Evolutionary conservation across 169 alveolate genomes (phyloP).

Genomic region (Plasmodium gonderi): DNA sequence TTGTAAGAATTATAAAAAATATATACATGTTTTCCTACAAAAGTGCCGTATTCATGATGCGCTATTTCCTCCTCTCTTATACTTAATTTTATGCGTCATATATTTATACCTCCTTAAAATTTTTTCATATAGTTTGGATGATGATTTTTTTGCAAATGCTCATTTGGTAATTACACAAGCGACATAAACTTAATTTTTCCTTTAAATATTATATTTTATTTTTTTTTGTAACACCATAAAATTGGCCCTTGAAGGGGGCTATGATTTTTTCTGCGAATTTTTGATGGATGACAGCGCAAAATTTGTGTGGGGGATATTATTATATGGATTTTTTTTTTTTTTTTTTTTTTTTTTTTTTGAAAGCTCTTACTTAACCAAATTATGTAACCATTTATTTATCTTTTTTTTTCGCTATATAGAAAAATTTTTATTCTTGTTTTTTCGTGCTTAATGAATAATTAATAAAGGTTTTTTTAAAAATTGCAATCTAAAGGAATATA

Average conservation of each 20-base stretch:
- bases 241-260: background rate
- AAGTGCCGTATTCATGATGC: background rate
- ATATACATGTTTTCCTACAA: background rate
- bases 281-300: no score
- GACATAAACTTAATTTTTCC: background rate
- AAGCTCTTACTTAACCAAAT: background rate
- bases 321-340: background rate
- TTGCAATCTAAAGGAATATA: background rate
- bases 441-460: background rate
- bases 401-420: background rate
- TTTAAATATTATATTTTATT: background rate
- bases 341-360: background rate
- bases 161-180: background rate
- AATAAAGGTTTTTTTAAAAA: background rate
- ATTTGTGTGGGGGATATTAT: background rate
- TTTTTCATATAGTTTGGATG: background rate
- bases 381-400: background rate
- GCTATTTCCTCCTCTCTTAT: background rate
- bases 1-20: background rate
- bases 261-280: slow-evolving; percentile 3
- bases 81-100: background rate
- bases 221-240: background rate
- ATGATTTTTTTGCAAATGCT: background rate
- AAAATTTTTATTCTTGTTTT: background rate
- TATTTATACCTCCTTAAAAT: background rate